Evolutionary conservation across 164 flowering plant genomes (phyloP).

Genomic region (Echeveria elegans): DNA sequence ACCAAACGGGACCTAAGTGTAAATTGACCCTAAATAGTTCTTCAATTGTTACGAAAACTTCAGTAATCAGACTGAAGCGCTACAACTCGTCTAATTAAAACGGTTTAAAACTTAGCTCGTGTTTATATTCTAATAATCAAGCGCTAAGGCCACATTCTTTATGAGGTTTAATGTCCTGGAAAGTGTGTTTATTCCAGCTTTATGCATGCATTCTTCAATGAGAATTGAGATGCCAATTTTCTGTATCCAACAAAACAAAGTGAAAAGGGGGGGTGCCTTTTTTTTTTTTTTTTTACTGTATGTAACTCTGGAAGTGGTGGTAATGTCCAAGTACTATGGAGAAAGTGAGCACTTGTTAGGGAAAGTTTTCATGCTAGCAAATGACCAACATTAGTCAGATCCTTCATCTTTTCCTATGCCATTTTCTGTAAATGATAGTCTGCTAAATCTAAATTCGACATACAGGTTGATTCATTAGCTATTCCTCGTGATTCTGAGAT

Average conservation of each 20-base stretch:
- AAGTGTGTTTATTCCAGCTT: too few species aligned
- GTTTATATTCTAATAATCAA: too few species aligned
- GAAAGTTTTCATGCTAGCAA: conserved; percentile 78
- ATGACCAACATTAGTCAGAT: conserved; percentile 26
- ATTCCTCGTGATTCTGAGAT: conserved; percentile 80
- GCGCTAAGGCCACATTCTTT: too few species aligned
- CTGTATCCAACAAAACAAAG: too few species aligned
- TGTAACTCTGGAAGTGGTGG: conserved; percentile 77
- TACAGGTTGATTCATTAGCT: conserved; percentile 92
- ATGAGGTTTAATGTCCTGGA: too few species aligned
- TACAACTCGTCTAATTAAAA: too few species aligned
- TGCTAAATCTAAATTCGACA: not conserved
- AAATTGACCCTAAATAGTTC: too few species aligned
- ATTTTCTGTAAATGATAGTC: not conserved
- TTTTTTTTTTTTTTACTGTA: too few species aligned
- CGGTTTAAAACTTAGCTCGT: too few species aligned
- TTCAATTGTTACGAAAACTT: too few species aligned
- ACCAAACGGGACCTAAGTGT: too few species aligned
- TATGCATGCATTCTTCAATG: not conserved
- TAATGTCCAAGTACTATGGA: conserved; percentile 92
- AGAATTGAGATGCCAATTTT: not conserved
- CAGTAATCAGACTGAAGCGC: too few species aligned
- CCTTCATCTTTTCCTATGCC: not conserved
- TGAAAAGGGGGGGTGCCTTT: conserved; percentile 92
- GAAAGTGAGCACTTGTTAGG: conserved; percentile 87